These are phyloP conservation scores for Punica granatum DNA, from an alignment of 345 rosid genomes.

Conservation along the genomic window DNA sequence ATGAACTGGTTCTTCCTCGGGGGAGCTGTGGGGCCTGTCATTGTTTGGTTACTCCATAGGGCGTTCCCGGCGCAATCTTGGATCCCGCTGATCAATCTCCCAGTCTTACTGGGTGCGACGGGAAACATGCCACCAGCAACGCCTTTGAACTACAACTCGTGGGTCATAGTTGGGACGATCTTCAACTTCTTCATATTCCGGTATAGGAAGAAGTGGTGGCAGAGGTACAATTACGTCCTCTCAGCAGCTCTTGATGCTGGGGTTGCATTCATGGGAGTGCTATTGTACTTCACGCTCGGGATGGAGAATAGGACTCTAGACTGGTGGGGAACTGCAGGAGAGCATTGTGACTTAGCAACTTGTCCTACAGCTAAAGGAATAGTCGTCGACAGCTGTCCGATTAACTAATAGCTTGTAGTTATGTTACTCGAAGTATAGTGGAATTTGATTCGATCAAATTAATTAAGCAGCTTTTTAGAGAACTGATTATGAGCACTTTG, in stretches of 20 bases:
- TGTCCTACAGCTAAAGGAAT: slow-evolving; percentile 82
- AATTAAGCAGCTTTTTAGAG: not conserved
- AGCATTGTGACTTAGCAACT: slow-evolving; percentile 65
- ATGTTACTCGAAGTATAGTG: no score
- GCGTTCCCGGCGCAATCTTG: slow-evolving; percentile 67
- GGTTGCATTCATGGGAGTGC: slow-evolving; percentile 79
- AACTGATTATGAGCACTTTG: not conserved
- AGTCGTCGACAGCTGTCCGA: slow-evolving; percentile 53
- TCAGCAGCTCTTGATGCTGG: slow-evolving; percentile 87
- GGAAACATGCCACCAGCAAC: slow-evolving; percentile 78
- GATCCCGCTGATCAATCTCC: slow-evolving; percentile 84
- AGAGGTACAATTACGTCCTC: slow-evolving; percentile 76
- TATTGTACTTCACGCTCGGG: slow-evolving; percentile 58
- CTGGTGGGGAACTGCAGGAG: slow-evolving; percentile 83
- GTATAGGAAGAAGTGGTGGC: slow-evolving; percentile 78
- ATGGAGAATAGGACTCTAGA: slow-evolving; percentile 40
- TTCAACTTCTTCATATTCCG: slow-evolving; percentile 77
- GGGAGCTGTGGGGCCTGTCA: slow-evolving; percentile 67
- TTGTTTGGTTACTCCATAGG: slow-evolving; percentile 68
- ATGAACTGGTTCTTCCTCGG: slow-evolving; percentile 89
- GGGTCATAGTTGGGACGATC: slow-evolving; percentile 70
- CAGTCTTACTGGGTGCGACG: slow-evolving; percentile 81
- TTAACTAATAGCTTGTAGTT: slow-evolving; percentile 15
- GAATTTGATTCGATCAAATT: no score
- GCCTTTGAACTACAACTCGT: slow-evolving; percentile 62